Percentiles rank a stretch among this genome's conserved stretches.
Evolutionary conservation across 371 early-diverging fungal species (phyloP).

Genomic region (Batrachochytrium dendrobatidis): DNA sequence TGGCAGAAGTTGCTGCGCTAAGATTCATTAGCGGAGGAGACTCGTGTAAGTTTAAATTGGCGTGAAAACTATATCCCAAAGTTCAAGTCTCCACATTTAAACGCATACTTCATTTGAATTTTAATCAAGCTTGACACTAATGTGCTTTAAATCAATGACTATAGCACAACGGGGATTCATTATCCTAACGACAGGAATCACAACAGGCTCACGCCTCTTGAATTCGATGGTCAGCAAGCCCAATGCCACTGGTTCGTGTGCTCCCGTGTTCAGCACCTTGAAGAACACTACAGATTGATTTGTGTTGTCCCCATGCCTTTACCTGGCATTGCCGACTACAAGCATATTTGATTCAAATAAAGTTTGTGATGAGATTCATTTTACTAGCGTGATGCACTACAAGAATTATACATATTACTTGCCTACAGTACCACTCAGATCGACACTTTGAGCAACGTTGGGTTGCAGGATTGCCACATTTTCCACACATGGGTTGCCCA

Average conservation of each 20-base stretch:
- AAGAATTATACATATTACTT: slow-evolving; percentile 5
- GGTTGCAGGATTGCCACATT: slow-evolving; percentile 33
- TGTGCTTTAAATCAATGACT: not conserved
- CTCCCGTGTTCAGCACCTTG: too few species aligned
- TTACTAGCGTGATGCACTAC: not conserved
- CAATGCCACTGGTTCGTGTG: too few species aligned
- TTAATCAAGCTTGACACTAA: too few species aligned
- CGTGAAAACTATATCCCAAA: not conserved
- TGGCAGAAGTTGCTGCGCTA: slow-evolving; percentile 81
- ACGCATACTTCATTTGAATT: not conserved
- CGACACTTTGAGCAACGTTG: slow-evolving; percentile 43
- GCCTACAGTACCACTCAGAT: slow-evolving; percentile 47
- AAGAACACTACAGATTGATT: slow-evolving; percentile 29
- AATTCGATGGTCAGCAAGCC: slow-evolving; percentile 24
- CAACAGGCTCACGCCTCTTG: slow-evolving; percentile 71
- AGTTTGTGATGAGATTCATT: too few species aligned
- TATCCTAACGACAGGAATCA: slow-evolving; percentile 77
- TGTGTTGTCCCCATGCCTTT: slow-evolving; percentile 34
- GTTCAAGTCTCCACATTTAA: not conserved
- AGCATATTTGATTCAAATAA: not conserved
- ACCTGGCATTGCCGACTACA: slow-evolving; percentile 38
- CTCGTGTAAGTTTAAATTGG: slow-evolving; percentile 31
- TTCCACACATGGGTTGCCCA: slow-evolving; percentile 38
- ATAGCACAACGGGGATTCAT: slow-evolving; percentile 68
- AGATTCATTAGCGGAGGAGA: slow-evolving; percentile 73